Evolutionary conservation across 495 filamentous ascomycete species (phyloP).

Genomic region (Hypoxylon rickii): DNA sequence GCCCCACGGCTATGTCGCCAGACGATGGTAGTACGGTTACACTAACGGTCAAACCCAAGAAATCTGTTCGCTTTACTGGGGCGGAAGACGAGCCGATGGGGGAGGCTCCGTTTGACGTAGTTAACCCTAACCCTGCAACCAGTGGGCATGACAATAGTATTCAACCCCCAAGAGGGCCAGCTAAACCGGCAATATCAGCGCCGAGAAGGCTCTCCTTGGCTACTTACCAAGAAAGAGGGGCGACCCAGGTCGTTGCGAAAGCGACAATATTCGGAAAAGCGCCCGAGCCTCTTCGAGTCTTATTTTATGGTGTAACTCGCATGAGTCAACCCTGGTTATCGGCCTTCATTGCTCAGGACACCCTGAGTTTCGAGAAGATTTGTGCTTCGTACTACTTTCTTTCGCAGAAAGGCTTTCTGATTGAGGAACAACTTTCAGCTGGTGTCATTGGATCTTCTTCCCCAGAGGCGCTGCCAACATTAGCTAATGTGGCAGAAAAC

Average conservation of each 20-base stretch:
- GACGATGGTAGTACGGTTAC: background rate
- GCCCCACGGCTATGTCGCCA: slow-evolving; percentile 21
- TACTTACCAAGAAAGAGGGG: slow-evolving; percentile 28
- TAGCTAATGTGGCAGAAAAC: slow-evolving; percentile 39
- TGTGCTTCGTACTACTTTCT: slow-evolving; percentile 38
- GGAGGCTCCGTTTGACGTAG: slow-evolving; percentile 5
- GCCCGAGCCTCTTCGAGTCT: slow-evolving; percentile 25
- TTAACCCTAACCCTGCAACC: background rate
- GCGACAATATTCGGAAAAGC: slow-evolving; percentile 34
- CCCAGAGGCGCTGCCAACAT: slow-evolving; percentile 7
- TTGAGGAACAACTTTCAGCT: slow-evolving; percentile 25
- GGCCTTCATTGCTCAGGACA: slow-evolving; percentile 39
- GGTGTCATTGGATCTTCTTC: slow-evolving; percentile 24
- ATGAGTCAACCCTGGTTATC: slow-evolving; percentile 40
- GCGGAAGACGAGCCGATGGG: slow-evolving; percentile 22
- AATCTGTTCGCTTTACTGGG: slow-evolving; percentile 47
- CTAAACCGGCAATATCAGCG: background rate
- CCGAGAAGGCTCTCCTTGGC: slow-evolving; percentile 23
- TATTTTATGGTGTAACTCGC: slow-evolving; percentile 41
- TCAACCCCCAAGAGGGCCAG: background rate
- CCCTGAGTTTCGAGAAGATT: slow-evolving; percentile 38
- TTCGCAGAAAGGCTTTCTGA: slow-evolving; percentile 5
- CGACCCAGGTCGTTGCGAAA: slow-evolving; percentile 36
- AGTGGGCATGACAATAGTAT: background rate
- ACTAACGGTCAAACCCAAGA: slow-evolving; percentile 33